Percentiles rank a stretch among this genome's conserved stretches.
These are phyloP conservation scores for Xylaria sp. DNA, from an alignment of 2,329 filamentous ascomycete genomes.

Conservation along the genomic window DNA sequence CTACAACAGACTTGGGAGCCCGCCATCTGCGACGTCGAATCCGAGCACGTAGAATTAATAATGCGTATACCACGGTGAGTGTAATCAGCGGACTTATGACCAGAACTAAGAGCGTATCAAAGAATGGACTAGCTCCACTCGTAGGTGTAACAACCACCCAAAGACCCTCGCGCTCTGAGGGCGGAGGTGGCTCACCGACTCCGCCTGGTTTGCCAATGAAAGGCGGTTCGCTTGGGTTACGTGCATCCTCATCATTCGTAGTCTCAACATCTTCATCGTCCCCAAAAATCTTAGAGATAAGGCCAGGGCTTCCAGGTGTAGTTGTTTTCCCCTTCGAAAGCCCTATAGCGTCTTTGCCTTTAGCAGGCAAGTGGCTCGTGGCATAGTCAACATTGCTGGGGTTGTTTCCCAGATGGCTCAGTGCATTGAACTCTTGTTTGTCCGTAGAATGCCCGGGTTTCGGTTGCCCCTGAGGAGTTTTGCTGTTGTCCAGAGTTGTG, in stretches of 20 bases:
- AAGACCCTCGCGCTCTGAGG: constrained; percentile 75
- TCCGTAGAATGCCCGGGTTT: constrained; percentile 36
- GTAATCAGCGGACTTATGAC: constrained; percentile 94
- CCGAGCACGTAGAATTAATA: constrained; percentile 86
- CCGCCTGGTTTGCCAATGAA: constrained; percentile 42
- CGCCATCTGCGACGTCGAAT: constrained; percentile 92
- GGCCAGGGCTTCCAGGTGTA: constrained; percentile 45
- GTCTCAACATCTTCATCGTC: constrained; percentile 53
- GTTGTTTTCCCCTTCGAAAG: constrained; percentile 45
- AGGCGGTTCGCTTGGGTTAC: constrained; percentile 42
- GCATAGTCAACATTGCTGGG: constrained; percentile 79
- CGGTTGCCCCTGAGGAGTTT: constrained; percentile 41
- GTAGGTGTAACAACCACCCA: constrained; percentile 98
- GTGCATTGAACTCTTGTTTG: constrained; percentile 48
- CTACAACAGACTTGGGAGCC: constrained; percentile 96
- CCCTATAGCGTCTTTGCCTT: constrained; percentile 47
- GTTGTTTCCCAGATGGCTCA: constrained; percentile 74
- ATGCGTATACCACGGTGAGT: constrained; percentile 88
- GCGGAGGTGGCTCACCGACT: constrained; percentile 47
- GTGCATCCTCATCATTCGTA: constrained; percentile 47
- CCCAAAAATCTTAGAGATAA: constrained; percentile 63
- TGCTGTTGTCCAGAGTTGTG: constrained; percentile 44
- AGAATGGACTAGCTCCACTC: constrained; percentile 89
- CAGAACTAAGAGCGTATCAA: constrained; percentile 95
- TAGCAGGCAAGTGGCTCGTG: constrained; percentile 50